Evolutionary conservation across 1,139 yeast genomes (phyloP).

Genomic region (Suhomyces guaymorum): DNA sequence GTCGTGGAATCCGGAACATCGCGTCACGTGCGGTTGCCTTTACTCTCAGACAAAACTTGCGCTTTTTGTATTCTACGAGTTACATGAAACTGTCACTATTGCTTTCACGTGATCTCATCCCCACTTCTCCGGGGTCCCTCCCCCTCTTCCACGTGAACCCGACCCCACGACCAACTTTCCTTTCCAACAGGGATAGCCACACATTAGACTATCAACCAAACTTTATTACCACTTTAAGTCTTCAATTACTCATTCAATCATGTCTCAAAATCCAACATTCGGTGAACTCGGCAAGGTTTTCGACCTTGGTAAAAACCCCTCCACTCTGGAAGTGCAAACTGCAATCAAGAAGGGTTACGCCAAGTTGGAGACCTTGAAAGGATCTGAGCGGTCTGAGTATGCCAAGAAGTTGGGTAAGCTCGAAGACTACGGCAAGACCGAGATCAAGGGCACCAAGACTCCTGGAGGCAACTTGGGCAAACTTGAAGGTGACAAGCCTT

Average conservation of each 20-base stretch:
- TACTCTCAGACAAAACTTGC: too few relatives aligned
- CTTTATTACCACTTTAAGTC: too few relatives aligned
- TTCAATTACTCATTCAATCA: slow-evolving; percentile 1
- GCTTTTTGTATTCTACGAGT: too few relatives aligned
- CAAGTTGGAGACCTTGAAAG: slow-evolving; percentile 14
- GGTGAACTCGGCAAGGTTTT: slow-evolving; percentile 29
- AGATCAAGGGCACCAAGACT: too few relatives aligned
- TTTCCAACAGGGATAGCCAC: too few relatives aligned
- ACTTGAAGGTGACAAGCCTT: neutral
- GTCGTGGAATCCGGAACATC: neutral
- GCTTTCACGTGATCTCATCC: too few relatives aligned
- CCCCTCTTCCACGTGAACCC: too few relatives aligned
- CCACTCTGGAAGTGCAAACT: slow-evolving; percentile 10
- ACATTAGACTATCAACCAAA: too few relatives aligned
- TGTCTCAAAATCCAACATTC: slow-evolving; percentile 16
- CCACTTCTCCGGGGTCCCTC: too few relatives aligned
- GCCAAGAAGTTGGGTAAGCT: slow-evolving; percentile 15
- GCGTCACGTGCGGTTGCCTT: slow-evolving; percentile 2
- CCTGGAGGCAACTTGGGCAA: neutral
- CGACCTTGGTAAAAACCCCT: slow-evolving; percentile 15
- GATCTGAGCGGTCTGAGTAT: slow-evolving; percentile 13
- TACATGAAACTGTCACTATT: too few relatives aligned
- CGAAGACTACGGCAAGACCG: slow-evolving; percentile 12
- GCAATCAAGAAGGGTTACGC: slow-evolving; percentile 15
- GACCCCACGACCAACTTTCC: too few relatives aligned